Conservation (phyloP, 495 filamentous ascomycete genomes). For the Talaromyces wortmannii region DNA sequence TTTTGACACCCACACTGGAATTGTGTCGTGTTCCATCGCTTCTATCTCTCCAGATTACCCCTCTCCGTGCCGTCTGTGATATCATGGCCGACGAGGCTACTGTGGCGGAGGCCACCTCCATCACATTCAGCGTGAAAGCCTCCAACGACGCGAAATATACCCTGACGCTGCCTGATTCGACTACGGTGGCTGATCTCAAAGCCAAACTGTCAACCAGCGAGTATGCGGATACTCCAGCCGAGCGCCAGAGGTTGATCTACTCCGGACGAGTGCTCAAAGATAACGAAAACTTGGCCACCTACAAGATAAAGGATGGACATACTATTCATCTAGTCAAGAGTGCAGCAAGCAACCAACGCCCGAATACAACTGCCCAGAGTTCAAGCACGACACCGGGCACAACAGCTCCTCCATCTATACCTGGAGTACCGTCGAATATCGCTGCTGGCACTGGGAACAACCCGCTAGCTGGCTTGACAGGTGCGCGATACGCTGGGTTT, state of each 20-base stretch:
- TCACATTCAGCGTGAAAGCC: conserved; percentile 94
- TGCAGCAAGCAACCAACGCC: conserved; percentile 79
- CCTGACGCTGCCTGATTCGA: conserved; percentile 70
- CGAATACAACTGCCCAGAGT: conserved; percentile 49
- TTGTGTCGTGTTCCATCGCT: too few species aligned
- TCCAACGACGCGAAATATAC: conserved; percentile 79
- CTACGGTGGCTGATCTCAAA: conserved; percentile 81
- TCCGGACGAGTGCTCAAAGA: conserved; percentile 96
- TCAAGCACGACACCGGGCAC: conserved; percentile 42
- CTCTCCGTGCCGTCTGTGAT: not conserved
- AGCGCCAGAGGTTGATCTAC: conserved; percentile 92
- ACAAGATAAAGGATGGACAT: conserved; percentile 95
- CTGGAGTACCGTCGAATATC: conserved; percentile 77
- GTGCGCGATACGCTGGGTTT: conserved; percentile 89
- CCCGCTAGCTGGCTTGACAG: conserved; percentile 83
- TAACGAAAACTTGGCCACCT: conserved; percentile 70
- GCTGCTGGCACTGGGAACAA: conserved; percentile 89
- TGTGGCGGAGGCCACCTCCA: conserved; percentile 40
- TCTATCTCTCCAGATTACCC: not conserved
- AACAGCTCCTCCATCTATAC: conserved; percentile 42
- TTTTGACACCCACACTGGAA: too few species aligned
- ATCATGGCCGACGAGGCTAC: conserved; percentile 43
- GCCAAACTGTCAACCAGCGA: conserved; percentile 71
- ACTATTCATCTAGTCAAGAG: conserved; percentile 95
- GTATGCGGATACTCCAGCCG: conserved; percentile 76